Conservation (phyloP, 2,329 filamentous ascomycete genomes). For the Aspergillus sp. region DNA sequence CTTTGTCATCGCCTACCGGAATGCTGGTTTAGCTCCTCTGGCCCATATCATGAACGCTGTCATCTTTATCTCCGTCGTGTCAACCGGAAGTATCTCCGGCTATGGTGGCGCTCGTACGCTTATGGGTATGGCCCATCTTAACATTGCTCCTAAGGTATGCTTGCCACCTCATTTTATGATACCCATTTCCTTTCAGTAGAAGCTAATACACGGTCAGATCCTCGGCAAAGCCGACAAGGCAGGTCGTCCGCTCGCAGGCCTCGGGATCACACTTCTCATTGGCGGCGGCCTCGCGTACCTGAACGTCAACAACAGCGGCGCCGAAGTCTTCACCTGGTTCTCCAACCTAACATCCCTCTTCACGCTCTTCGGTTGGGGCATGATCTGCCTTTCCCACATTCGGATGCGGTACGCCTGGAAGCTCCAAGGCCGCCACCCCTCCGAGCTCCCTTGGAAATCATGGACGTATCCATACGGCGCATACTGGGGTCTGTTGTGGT, state of each 20-base stretch:
- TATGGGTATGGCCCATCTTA: conserved; percentile 45
- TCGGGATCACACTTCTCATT: conserved; percentile 66
- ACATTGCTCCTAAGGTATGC: conserved; percentile 41
- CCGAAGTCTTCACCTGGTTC: conserved; percentile 50
- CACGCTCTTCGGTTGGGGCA: conserved; percentile 46
- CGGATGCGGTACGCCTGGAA: conserved; percentile 46
- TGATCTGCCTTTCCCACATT: conserved; percentile 46
- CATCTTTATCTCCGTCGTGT: conserved; percentile 49
- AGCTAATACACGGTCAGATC: conserved; percentile 11
- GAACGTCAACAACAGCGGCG: conserved; percentile 43
- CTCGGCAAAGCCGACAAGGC: conserved; percentile 33
- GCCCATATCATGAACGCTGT: conserved; percentile 52
- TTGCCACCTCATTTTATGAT: not conserved
- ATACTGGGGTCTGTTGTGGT: conserved; percentile 47
- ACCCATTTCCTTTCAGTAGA: not conserved
- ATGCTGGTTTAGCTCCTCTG: conserved; percentile 39
- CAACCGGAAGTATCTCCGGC: conserved; percentile 44
- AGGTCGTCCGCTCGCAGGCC: conserved; percentile 46
- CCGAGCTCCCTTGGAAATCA: conserved; percentile 45
- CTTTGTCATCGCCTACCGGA: conserved; percentile 44
- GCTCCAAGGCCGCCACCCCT: conserved; percentile 36
- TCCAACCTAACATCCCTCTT: conserved; percentile 49
- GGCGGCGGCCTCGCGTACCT: conserved; percentile 56
- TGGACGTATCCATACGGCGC: conserved; percentile 47
- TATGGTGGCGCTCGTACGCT: conserved; percentile 48